Percentiles rank a stretch among this genome's conserved stretches.
Conservation (phyloP, 2,329 filamentous ascomycete species). For the Lecanosticta acicola region DNA sequence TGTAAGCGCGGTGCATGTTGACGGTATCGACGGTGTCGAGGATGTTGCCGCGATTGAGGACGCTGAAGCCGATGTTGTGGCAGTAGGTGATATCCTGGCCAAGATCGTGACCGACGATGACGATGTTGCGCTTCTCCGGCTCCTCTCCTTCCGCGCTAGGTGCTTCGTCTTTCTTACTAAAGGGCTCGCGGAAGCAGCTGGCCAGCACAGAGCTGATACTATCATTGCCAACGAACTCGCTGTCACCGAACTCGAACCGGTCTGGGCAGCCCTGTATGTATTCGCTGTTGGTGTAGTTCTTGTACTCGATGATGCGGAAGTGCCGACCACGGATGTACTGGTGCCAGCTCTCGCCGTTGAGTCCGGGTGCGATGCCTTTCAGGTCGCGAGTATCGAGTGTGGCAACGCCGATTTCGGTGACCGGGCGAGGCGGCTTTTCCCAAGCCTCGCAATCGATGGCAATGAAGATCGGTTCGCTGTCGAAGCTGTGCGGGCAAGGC, state of each 20-base stretch:
- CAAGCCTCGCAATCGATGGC: constrained; percentile 78
- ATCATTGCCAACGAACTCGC: constrained; percentile 48
- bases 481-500: constrained; percentile 44
- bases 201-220: constrained; percentile 46
- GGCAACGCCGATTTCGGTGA: constrained; percentile 84
- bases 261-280: constrained; percentile 71
- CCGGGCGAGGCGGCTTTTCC: constrained; percentile 58
- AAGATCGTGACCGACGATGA: constrained; percentile 76
- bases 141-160: not conserved
- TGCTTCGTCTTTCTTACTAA: constrained; percentile 32
- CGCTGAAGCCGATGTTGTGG: constrained; percentile 56
- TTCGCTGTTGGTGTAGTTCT: constrained; percentile 58
- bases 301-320: constrained; percentile 67
- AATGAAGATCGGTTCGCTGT: constrained; percentile 62
- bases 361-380: constrained; percentile 52
- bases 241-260: constrained; percentile 64
- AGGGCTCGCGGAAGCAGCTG: constrained; percentile 54
- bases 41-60: constrained; percentile 50
- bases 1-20: constrained; percentile 61
- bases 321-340: constrained; percentile 63
- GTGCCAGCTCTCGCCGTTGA: constrained; percentile 61
- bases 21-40: constrained; percentile 58
- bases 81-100: constrained; percentile 64
- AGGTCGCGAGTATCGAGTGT: constrained; percentile 67
- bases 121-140: constrained; percentile 51